Base-by-base conservation (phyloP, 805 yeast species). In the Saturnispora serradocipensis region DNA sequence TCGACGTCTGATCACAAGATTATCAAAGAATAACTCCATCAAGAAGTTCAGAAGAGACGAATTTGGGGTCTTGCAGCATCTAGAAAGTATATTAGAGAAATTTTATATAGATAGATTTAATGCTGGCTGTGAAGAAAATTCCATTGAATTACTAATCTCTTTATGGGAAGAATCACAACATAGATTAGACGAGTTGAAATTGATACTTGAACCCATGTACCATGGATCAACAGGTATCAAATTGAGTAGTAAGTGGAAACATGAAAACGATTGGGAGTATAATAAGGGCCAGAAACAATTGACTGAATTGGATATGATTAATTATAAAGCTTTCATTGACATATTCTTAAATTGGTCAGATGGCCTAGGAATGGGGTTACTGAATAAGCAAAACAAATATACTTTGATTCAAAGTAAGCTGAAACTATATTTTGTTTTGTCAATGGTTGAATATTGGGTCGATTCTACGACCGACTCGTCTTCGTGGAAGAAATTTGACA, bases 141-240 rank as follows among this genome's bases (percentile, higher is more conserved):
- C 5, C 18, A 34, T 42, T 27, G 18, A 16, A 15, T 16, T 22
- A 16, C 10, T 48, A 24, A 30, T 11, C 5, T 42, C 46, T 15
- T 32, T 32, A 24, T 48, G 46, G 46, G 42, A 48, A 25, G 36
- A 42, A 34, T 43, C 35, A 25, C 25, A 22, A 9, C 18, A 18
- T 4, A 48, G 35, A 34, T 13, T 48, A 45, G 28, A 48, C 13
- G 20, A 30, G 3, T 10, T 48, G 7, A 48, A 42, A 15, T 13
- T 48, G 11, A 32, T 48, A 32, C 22, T 43, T 9, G 51, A 48
- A 42, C 51, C 51, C n/a, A 16, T 48, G 16, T 43, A 40, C 30
- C 43, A 48, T 34, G 51, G 51, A 18, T 39, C 35, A 15, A 24
- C 24, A 27, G 46, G 46, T 11, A 18, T 25, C 7, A 25, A 40